These are phyloP conservation scores for Pestalotiopsis sp. DNA, from an alignment of 2,329 filamentous ascomycete genomes.

Conservation along the genomic window DNA sequence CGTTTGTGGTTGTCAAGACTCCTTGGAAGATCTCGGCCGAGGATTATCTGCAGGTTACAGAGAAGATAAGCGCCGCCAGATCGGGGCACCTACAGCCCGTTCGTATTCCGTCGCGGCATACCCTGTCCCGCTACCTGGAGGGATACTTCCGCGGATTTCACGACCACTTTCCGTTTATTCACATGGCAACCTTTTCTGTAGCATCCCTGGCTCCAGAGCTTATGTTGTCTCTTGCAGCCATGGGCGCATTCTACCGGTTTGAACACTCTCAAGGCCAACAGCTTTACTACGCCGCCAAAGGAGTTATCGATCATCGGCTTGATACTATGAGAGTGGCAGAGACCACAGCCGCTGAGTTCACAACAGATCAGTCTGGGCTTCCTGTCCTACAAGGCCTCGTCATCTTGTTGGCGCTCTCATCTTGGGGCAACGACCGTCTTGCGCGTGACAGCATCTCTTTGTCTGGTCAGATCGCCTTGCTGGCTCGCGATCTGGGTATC, in stretches of 20 bases:
- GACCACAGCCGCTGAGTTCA: neutral
- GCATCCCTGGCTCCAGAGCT: slow-evolving; percentile 48
- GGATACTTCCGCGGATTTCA: slow-evolving; percentile 53
- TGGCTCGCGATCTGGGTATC: slow-evolving; percentile 17
- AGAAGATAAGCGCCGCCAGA: neutral
- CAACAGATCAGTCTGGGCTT: slow-evolving; percentile 33
- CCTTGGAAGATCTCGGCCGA: neutral
- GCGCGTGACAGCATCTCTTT: slow-evolving; percentile 25
- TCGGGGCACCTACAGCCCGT: neutral
- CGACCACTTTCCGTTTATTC: slow-evolving; percentile 53
- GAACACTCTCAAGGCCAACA: slow-evolving; percentile 53
- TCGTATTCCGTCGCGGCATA: slow-evolving; percentile 46
- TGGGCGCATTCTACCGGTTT: slow-evolving; percentile 50
- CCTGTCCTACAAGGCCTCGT: slow-evolving; percentile 35
- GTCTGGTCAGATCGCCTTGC: slow-evolving; percentile 22
- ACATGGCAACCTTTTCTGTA: slow-evolving; percentile 48
- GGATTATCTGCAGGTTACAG: neutral
- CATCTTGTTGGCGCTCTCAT: slow-evolving; percentile 31
- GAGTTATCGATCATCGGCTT: slow-evolving; percentile 45
- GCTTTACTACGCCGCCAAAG: slow-evolving; percentile 57
- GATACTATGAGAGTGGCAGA: slow-evolving; percentile 12
- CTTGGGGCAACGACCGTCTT: slow-evolving; percentile 24
- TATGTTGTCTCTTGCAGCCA: slow-evolving; percentile 51
- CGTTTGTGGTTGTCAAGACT: neutral
- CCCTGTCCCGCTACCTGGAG: slow-evolving; percentile 50